Evolutionary conservation across 352 stramenopile species (phyloP), one percentile per base, ranked within the genome.

Genomic region (Globisporangium uncinulatum): DNA sequence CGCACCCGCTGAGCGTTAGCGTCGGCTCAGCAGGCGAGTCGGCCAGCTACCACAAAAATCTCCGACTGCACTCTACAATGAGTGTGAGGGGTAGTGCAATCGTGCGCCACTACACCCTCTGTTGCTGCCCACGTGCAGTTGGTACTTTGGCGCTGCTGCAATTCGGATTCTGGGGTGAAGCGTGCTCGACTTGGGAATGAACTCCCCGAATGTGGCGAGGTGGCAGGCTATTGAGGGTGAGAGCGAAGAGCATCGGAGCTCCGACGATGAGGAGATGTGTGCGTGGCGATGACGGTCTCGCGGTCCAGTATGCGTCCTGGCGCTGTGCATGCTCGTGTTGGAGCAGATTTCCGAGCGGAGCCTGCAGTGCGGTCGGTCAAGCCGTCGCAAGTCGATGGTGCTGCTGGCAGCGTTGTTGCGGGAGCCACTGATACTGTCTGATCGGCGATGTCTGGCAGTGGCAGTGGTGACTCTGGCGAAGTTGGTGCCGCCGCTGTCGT

Each of bases 71-170:
- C 24, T 1, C 24, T 29, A 29, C 24, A 29, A 29, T 29, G 24
- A 29, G 24, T 29, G 24, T 29, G 24, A 29, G 24, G 24, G 4
- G 34, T 39, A 39, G 34, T 39, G 34, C 15, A 21, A 36, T 4
- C 24, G 19, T 19, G 9, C 17, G 32, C 19, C 20, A 36, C 45
- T 6, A 13, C 7, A 10, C 24, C 19, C 29, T 51, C 31, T 44
- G 19, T 45, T 62, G 24, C 56, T 62, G 17, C 47, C 39, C 31
- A 51, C 31, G 24, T 42, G 49, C 32, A 56, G 42, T 31, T 49
- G 48, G 42, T 56, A 45, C 39, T 51, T 51, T 56, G 39, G 19
- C 19, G 20, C 29, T 52, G 19, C 41, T 50, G 29, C 11, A 15
- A 42, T 31, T 34, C 20, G 20, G 24, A 36, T 9, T 15, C 11